phyloP scores from a whole-genome alignment of 306 rosid genomes.

The Quercus ilex region DNA sequence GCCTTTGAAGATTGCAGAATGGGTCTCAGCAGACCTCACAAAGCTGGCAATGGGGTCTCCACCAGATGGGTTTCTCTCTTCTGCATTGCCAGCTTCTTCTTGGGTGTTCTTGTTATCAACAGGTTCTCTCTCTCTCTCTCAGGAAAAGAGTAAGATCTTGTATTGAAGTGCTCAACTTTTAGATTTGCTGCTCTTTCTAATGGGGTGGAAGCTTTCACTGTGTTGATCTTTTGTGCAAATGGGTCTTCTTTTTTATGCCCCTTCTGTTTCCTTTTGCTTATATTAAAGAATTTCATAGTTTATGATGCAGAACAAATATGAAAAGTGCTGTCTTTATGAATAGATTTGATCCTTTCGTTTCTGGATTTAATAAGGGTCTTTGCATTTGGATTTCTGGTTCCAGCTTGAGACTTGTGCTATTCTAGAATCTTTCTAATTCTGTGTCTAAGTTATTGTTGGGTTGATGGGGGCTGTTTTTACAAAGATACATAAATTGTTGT shows the following conservation, averaged over 20 bases:
- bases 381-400: constrained; percentile 4
- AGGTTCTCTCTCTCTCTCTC: constrained; percentile 29
- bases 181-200: constrained; percentile 15
- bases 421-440: neutral
- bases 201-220: neutral
- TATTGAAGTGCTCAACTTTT: constrained; percentile 15
- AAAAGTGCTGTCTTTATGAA: neutral
- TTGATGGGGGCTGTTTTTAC: neutral
- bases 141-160: constrained; percentile 21
- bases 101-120: constrained; percentile 54
- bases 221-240: constrained; percentile 2
- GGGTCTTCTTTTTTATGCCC: neutral
- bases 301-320: neutral
- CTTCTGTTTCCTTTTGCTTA: neutral
- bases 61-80: constrained; percentile 54
- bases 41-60: constrained; percentile 49
- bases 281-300: too few relatives aligned
- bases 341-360: constrained; percentile 15
- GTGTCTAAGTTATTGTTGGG: neutral
- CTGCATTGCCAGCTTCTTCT: constrained; percentile 59
- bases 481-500: neutral
- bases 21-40: constrained; percentile 57
- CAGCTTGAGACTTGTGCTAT: neutral
- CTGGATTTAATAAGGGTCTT: constrained; percentile 3
- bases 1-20: constrained; percentile 28